phyloP scores from a whole-genome alignment of 208 protist genomes.

The Herpetomonas samuelpessoai region DNA sequence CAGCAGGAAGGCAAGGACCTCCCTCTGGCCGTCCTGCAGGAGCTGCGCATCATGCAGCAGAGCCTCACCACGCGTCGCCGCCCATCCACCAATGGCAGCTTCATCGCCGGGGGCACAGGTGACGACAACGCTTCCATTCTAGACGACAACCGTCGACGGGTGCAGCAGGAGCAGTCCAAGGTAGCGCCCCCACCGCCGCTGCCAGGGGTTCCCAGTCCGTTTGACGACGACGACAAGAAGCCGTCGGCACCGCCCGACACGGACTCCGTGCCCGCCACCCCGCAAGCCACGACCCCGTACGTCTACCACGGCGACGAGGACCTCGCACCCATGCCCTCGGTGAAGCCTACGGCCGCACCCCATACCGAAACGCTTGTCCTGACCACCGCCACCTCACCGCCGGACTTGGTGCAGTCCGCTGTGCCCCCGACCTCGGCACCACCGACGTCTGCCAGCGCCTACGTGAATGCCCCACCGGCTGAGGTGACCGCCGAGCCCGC shows the following conservation, averaged over 20 bases:
- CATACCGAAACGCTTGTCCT: not conserved
- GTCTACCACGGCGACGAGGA: constrained; percentile 5
- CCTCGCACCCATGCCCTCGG: not conserved
- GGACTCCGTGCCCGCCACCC: constrained; percentile 7
- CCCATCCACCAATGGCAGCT: constrained; percentile 6
- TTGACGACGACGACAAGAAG: constrained; percentile 10
- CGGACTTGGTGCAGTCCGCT: constrained; percentile 10
- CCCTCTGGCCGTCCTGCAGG: constrained; percentile 40
- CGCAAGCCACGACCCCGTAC: not conserved
- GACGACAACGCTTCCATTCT: constrained; percentile 3
- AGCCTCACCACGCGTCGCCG: constrained; percentile 18
- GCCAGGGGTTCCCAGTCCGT: constrained; percentile 34
- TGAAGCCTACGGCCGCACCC: not conserved
- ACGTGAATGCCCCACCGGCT: not conserved
- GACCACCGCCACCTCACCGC: constrained; percentile 9
- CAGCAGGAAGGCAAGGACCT: constrained; percentile 52
- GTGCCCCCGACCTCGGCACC: constrained; percentile 10
- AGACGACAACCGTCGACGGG: constrained; percentile 2
- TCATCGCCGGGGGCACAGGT: not conserved
- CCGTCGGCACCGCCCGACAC: not conserved
- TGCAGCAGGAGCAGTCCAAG: constrained; percentile 9
- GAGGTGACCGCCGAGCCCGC: constrained; percentile 26
- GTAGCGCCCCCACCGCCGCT: constrained; percentile 31
- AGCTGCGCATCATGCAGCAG: constrained; percentile 52
- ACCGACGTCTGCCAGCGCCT: not conserved